Conservation (phyloP, 257 asterid genomes). For the Eucommia ulmoides region DNA sequence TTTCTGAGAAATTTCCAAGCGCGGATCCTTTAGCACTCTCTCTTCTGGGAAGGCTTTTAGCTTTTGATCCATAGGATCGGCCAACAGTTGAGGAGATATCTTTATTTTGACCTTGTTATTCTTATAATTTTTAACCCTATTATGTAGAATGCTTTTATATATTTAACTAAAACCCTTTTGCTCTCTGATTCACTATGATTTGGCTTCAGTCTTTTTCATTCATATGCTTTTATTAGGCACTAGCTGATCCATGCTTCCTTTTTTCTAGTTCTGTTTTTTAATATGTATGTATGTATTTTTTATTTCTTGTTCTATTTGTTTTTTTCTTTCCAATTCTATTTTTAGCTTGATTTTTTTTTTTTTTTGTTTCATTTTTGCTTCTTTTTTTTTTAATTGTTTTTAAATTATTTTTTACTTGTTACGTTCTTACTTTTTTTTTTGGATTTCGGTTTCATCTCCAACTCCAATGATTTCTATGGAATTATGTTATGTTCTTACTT, state of each 20-base stretch:
- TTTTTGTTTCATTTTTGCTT: too few relatives aligned
- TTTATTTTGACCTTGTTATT: conserved; percentile 5
- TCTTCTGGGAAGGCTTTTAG: conserved; percentile 57
- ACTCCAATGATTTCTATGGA: too few relatives aligned
- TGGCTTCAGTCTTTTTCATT: background rate
- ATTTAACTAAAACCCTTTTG: background rate
- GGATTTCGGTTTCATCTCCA: too few relatives aligned
- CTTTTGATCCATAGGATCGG: conserved; percentile 88
- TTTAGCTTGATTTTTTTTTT: too few relatives aligned
- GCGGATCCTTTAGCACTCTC: conserved; percentile 65
- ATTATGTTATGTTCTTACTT: too few relatives aligned
- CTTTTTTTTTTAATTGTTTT: too few relatives aligned
- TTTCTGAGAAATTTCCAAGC: conserved; percentile 52
- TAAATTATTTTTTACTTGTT: too few relatives aligned
- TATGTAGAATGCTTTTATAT: background rate
- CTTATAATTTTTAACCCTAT: background rate
- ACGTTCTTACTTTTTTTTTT: too few relatives aligned
- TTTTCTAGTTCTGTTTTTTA: too few relatives aligned
- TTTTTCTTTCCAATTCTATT: too few relatives aligned
- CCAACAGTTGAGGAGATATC: conserved; percentile 86
- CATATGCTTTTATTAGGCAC: conserved; percentile 43
- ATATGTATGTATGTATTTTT: too few relatives aligned
- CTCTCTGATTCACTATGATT: background rate
- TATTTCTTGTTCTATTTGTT: too few relatives aligned
- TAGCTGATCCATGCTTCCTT: conserved; percentile 92